Base-by-base conservation (phyloP, 345 rosid genomes). In the Eucalyptus dawsonii region DNA sequence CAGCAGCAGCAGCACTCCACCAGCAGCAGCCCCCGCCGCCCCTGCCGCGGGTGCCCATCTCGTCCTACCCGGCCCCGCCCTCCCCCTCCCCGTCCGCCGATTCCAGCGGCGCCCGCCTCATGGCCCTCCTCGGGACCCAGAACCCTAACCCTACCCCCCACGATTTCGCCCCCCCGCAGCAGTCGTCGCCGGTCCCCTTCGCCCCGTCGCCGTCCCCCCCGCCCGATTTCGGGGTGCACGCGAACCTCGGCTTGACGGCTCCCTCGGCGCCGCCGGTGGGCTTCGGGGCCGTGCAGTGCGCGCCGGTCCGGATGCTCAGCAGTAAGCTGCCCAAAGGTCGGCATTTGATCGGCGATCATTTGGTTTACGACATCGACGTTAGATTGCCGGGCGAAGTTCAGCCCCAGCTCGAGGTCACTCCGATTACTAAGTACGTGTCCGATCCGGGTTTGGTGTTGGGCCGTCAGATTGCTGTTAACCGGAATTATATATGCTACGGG, bases 361-460 rank as follows among this genome's bases (percentile, higher is more conserved):
- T 91, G 16, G 88, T 89, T 7, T 95, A 95, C 76, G 98, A 96
- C 89, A 90, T 96, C 49, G 95, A 94, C 90, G 93, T 91, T 49
- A 92, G 96, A 88, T 85, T 93, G 87, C 92, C 85, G 19, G 96
- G 96, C 14, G 98, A 96, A 91, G 93, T 92, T 80, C 98, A 94
- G 89, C 97, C 97, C 21, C 97, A 96, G 88, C 94, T 96, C 6
- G 97, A 95, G 90, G 96, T 95, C 88, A 94, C 97, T 88, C 97
- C 98, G 86, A 96, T 96, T 49, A 95, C 98, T 50, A 95, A 94
- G 92, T 96, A 96, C 87, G 90, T 81, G 14, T 95, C 96, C 10
- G 96, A 96, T 91, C 98, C 98, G 65, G 94, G 94, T 44, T 94
- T 95, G 87, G 91, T 93, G 7, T 94, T 96, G 42, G 98, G 98